Evolutionary conservation across 352 stramenopile species (phyloP).

Genomic region (Thalassiosira sp.): DNA sequence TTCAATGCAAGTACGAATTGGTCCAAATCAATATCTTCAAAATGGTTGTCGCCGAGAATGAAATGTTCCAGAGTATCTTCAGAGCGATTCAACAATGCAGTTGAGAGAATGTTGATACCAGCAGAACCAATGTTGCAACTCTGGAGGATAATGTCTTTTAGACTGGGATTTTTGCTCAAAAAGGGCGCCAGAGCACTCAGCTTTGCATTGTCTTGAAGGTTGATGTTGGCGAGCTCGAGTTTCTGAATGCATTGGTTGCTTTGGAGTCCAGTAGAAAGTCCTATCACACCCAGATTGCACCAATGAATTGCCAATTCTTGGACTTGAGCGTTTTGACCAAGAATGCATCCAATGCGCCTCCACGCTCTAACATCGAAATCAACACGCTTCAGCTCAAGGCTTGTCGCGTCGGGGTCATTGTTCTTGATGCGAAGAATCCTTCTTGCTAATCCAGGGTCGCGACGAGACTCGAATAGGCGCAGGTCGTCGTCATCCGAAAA

Average conservation of each 20-base stretch:
- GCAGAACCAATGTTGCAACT: not conserved
- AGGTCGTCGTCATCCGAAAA: not conserved
- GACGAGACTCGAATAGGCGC: not conserved
- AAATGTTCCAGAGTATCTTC: not conserved
- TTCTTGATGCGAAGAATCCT: slow-evolving; percentile 27
- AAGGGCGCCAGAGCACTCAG: not conserved
- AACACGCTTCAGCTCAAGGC: not conserved
- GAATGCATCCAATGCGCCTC: slow-evolving; percentile 16
- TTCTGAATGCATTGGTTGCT: slow-evolving; percentile 14
- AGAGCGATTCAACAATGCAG: not conserved
- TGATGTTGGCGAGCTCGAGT: slow-evolving; percentile 2
- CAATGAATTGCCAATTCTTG: slow-evolving; percentile 3
- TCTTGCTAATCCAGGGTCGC: slow-evolving; percentile 1
- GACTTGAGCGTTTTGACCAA: slow-evolving; percentile 16
- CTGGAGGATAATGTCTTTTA: not conserved
- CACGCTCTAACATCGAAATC: slow-evolving; percentile 4
- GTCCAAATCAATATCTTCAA: too few species aligned
- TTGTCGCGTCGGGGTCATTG: slow-evolving; percentile 9
- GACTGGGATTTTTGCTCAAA: not conserved
- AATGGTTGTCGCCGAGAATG: not conserved
- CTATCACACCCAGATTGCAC: not conserved
- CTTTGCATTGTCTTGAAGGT: not conserved
- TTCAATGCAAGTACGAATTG: too few species aligned
- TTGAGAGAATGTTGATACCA: not conserved
- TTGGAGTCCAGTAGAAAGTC: slow-evolving; percentile 7